Evolutionary conservation across 2,329 filamentous ascomycete species (phyloP).

Genomic region (Fusarium longipes): DNA sequence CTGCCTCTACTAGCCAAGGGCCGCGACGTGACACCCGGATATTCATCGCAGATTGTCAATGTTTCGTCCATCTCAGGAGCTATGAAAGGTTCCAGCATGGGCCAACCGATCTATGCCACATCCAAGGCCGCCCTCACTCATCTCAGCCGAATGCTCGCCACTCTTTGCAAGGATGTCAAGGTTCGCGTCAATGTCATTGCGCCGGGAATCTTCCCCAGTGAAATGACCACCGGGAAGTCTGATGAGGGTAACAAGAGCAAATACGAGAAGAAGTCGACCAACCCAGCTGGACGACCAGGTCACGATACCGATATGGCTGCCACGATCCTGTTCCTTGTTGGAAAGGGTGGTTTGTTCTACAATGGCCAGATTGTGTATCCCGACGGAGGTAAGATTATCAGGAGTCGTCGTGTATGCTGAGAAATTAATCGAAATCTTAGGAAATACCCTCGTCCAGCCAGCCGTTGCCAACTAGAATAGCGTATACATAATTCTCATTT

Average conservation of each 20-base stretch:
- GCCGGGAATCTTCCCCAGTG: background rate
- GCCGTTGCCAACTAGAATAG: background rate
- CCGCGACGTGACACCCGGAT: background rate
- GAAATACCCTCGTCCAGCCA: background rate
- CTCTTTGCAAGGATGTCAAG: conserved; percentile 11
- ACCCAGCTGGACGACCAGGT: conserved; percentile 1
- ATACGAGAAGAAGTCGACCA: background rate
- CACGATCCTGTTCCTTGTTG: conserved; percentile 2
- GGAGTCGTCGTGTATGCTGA: fast-evolving
- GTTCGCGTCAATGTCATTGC: conserved; percentile 16
- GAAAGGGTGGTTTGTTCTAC: conserved; percentile 13
- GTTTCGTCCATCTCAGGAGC: background rate
- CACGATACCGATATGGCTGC: conserved; percentile 17
- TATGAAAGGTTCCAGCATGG: conserved; percentile 8
- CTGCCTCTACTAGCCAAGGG: conserved; percentile 1
- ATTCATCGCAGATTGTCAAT: background rate
- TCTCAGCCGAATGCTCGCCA: conserved; percentile 17
- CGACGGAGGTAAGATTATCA: background rate
- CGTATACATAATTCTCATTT: fast-evolving
- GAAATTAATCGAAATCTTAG: background rate
- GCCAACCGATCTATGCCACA: background rate
- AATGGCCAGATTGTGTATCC: conserved; percentile 16
- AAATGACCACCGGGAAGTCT: conserved; percentile 8
- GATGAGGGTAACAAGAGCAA: conserved; percentile 6
- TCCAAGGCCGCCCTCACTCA: conserved; percentile 10